Conservation (phyloP, 169 alveolate species). For the Eimeria tenella region DNA sequence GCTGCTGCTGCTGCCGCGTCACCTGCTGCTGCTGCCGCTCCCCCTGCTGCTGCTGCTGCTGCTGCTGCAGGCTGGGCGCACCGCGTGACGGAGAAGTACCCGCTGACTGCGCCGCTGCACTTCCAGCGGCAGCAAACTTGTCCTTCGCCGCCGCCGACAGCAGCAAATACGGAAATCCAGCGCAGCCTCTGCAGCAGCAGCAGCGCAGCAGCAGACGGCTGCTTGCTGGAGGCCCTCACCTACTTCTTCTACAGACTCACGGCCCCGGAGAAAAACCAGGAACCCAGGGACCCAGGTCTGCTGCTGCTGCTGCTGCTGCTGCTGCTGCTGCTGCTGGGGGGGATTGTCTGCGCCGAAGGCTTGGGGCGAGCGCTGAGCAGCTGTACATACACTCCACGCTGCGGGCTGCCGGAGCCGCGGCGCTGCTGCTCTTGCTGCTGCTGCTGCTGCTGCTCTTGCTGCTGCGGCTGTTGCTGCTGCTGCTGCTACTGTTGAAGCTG, state of each 20-base stretch:
- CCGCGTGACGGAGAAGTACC: constrained; percentile 74
- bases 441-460: background rate
- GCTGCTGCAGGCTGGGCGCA: constrained; percentile 75
- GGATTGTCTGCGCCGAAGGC: too few species aligned
- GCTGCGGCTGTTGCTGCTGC: constrained; percentile 6
- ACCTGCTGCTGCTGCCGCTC: too few species aligned
- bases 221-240: constrained; percentile 65
- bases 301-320: constrained; percentile 26
- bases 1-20: background rate
- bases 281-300: background rate
- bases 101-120: constrained; percentile 51
- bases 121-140: constrained; percentile 30
- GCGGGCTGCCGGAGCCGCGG: background rate
- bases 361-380: too few species aligned
- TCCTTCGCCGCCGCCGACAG: background rate
- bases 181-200: background rate
- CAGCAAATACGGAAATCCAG: constrained; percentile 6
- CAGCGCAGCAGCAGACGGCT: constrained; percentile 29
- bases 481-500: too few species aligned
- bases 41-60: too few species aligned
- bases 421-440: constrained; percentile 1
- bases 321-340: too few species aligned
- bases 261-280: constrained; percentile 40
- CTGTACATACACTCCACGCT: too few species aligned
- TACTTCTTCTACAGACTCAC: constrained; percentile 68